Evolutionary conservation across 2,329 filamentous ascomycete species (phyloP), one percentile per base, ranked within the genome.

Genomic region (Fusarium sp.): DNA sequence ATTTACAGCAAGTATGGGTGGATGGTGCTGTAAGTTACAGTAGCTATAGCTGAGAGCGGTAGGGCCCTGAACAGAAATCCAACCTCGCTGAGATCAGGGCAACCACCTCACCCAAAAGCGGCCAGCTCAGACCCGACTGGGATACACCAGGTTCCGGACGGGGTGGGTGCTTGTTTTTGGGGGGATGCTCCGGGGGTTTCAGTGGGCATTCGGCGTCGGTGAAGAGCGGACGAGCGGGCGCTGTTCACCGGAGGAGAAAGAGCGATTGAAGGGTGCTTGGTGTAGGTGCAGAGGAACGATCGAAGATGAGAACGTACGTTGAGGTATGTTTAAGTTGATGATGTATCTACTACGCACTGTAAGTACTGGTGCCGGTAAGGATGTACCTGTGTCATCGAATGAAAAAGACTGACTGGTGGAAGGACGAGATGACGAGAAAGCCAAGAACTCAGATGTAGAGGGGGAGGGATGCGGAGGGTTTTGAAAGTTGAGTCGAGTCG

Each of bases 101-200:
- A 68, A 63, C 49, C 65, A 68, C 56, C 35, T 68, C 65, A 62
- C 56, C 63, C 53, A 72, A 68, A 70, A 58, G 64, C 69, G 65
- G 69, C 63, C 62, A 69, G 54, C 46, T 67, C 64, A 65, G 64
- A 65, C 56, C 57, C 38, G 55, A 60, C 59, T 66, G 50, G 57
- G 53, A 55, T 62, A 45, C 45, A 68, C 68, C 50, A 71, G 56
- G 69, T 49, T 67, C 65, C 41, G 49, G 54, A 57, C 61, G 45
- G 70, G 70, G 70, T 70, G 70, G 70, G 70, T 69, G 39, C 42
- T 70, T 69, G 62, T 56, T 70, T 70, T 73, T 45, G 70, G 61
- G 59, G 55, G 65, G 69, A 66, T 39, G 44, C 35, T 62, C 65
- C 64, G 64, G 65, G 53, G 69, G 45, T 60, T 72, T 54, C 63